Evolutionary conservation across 192 early-diverging fungal genomes (phyloP).

Genomic region (Paraglomus brasilianum): DNA sequence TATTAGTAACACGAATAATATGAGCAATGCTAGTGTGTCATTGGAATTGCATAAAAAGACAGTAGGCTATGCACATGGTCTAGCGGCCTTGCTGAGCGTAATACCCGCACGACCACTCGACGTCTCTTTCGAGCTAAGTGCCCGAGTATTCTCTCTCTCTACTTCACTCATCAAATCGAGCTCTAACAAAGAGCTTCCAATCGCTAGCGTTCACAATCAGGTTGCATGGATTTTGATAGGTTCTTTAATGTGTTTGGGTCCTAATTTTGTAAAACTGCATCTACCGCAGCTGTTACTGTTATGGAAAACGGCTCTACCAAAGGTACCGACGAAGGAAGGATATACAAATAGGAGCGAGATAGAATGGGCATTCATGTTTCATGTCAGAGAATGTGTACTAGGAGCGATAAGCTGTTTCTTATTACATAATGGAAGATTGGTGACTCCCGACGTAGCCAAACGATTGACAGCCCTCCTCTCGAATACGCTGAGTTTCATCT

Average conservation of each 20-base stretch:
- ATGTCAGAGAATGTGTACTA: constrained; percentile 64
- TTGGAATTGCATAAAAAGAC: constrained; percentile 49
- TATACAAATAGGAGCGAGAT: constrained; percentile 52
- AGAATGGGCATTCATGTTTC: constrained; percentile 62
- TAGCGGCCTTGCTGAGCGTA: constrained; percentile 68
- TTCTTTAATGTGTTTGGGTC: constrained; percentile 73
- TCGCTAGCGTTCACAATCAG: constrained; percentile 63
- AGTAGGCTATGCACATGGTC: constrained; percentile 62
- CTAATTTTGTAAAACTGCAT: constrained; percentile 79
- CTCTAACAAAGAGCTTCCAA: constrained; percentile 55
- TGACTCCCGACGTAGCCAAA: constrained; percentile 75
- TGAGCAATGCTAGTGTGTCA: constrained; percentile 52
- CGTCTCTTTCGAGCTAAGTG: constrained; percentile 75
- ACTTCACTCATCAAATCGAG: constrained; percentile 68
- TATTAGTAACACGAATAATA: constrained; percentile 53
- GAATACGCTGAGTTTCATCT: constrained; percentile 66
- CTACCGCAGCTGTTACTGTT: constrained; percentile 71
- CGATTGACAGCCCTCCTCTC: constrained; percentile 70
- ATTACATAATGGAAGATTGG: constrained; percentile 62
- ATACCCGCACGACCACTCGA: constrained; percentile 64
- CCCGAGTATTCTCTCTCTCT: constrained; percentile 75
- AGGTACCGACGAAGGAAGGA: constrained; percentile 65
- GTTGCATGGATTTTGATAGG: constrained; percentile 81
- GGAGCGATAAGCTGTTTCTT: constrained; percentile 72
- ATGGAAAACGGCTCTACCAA: constrained; percentile 81